A percentile compares a stretch with the other conserved stretches of the same genome.
Conservation (phyloP, 2,329 filamentous ascomycete genomes). For the Epichloe amarillans region DNA sequence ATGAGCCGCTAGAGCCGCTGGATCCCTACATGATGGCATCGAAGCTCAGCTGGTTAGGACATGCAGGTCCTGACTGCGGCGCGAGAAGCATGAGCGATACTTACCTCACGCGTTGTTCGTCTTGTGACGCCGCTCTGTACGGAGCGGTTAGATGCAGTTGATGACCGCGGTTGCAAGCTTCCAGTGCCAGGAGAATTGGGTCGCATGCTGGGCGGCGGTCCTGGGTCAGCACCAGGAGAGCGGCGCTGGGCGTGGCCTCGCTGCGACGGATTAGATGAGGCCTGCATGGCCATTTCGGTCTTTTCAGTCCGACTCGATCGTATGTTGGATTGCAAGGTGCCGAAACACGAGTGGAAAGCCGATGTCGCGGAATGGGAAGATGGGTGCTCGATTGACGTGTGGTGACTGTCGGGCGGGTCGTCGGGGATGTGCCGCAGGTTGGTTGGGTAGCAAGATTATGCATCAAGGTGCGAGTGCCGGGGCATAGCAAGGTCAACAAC, state of each 20-base stretch:
- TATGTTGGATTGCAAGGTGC: not conserved
- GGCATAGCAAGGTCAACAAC: not conserved
- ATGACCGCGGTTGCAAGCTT: conserved; percentile 44
- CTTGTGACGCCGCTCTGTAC: conserved; percentile 22
- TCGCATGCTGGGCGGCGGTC: conserved; percentile 42
- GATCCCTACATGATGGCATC: conserved; percentile 19
- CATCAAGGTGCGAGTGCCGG: not conserved
- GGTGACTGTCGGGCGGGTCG: not conserved
- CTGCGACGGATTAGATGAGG: conserved; percentile 33
- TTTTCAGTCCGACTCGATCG: not conserved
- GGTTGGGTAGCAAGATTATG: conserved; percentile 4
- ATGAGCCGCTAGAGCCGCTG: conserved; percentile 37
- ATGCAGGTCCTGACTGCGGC: not conserved
- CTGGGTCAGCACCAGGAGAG: conserved; percentile 49
- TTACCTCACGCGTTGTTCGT: conserved; percentile 22
- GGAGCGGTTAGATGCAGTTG: conserved; percentile 55
- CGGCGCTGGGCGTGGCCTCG: conserved; percentile 42
- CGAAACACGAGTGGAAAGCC: not conserved
- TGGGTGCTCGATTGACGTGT: not conserved
- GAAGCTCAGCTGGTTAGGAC: not conserved
- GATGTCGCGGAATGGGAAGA: not conserved
- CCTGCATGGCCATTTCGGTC: conserved; percentile 30
- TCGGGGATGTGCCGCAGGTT: not conserved
- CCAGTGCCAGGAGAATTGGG: conserved; percentile 49
- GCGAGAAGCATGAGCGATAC: conserved; percentile 8